Evolutionary conservation across 2,329 filamentous ascomycete species (phyloP).

Genomic region (Rutstroemia sydowiana): DNA sequence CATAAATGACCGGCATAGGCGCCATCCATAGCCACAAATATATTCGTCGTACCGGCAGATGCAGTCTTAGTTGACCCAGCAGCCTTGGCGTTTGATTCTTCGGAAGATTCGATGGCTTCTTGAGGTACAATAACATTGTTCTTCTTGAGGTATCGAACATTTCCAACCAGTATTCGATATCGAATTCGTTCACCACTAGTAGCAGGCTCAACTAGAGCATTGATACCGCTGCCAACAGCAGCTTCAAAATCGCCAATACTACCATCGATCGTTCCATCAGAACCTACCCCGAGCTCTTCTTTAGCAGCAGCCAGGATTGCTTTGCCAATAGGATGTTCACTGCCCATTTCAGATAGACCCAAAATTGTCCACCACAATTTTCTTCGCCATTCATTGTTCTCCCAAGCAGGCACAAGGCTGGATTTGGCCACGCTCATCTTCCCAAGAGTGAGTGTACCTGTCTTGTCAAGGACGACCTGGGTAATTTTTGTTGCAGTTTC

Average conservation of each 20-base stretch:
- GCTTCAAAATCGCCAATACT: slow-evolving; percentile 79
- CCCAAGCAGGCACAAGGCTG: slow-evolving; percentile 62
- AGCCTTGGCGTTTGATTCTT: slow-evolving; percentile 46
- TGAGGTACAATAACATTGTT: slow-evolving; percentile 60
- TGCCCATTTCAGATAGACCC: slow-evolving; percentile 90
- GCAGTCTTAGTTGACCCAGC: slow-evolving; percentile 28
- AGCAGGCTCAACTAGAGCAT: slow-evolving; percentile 71
- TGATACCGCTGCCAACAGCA: slow-evolving; percentile 76
- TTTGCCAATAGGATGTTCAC: slow-evolving; percentile 91
- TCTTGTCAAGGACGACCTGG: slow-evolving; percentile 91
- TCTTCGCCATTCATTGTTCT: slow-evolving; percentile 56
- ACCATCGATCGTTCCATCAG: slow-evolving; percentile 71
- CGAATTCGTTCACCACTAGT: slow-evolving; percentile 58
- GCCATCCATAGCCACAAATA: slow-evolving; percentile 83
- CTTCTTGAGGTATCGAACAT: slow-evolving; percentile 66
- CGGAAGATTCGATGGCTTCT: slow-evolving; percentile 55
- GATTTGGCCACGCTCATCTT: slow-evolving; percentile 85
- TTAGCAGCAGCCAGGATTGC: slow-evolving; percentile 75
- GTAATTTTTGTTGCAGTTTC: slow-evolving; percentile 87
- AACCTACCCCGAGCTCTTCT: slow-evolving; percentile 62
- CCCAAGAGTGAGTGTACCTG: slow-evolving; percentile 86
- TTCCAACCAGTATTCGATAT: slow-evolving; percentile 79
- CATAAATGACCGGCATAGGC: slow-evolving; percentile 75
- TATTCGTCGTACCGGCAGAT: slow-evolving; percentile 71
- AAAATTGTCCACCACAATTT: slow-evolving; percentile 93